Evolutionary conservation across 2,329 filamentous ascomycete genomes (phyloP).

Genomic region (Colletotrichum liaoningense): DNA sequence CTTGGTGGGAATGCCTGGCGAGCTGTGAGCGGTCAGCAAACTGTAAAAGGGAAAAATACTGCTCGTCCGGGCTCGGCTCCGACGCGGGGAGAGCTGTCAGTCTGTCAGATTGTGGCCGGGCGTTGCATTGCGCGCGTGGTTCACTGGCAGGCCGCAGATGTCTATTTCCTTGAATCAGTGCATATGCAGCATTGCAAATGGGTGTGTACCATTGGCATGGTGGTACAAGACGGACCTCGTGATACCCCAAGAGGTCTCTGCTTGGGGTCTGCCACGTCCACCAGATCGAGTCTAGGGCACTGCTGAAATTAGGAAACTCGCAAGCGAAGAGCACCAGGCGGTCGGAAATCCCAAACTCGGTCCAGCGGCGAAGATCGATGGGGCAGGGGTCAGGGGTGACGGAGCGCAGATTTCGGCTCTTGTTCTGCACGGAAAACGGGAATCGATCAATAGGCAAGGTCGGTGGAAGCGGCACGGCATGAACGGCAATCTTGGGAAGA

Average conservation of each 20-base stretch:
- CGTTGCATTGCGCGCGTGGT: slow-evolving; percentile 14
- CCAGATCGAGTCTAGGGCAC: slow-evolving; percentile 8
- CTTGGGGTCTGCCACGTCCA: background rate
- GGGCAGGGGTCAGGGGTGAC: slow-evolving; percentile 24
- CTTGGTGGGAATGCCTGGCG: background rate
- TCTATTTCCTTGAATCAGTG: slow-evolving; percentile 17
- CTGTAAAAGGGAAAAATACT: background rate
- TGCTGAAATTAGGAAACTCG: slow-evolving; percentile 8
- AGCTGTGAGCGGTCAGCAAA: background rate
- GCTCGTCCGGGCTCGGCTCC: slow-evolving; percentile 27
- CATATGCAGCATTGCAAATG: slow-evolving; percentile 1
- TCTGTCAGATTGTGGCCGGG: background rate
- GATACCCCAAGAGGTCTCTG: background rate
- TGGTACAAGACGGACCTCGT: background rate
- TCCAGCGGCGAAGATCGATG: slow-evolving; percentile 2
- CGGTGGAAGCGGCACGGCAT: slow-evolving; percentile 4
- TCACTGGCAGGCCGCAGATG: background rate
- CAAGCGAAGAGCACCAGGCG: slow-evolving; percentile 18
- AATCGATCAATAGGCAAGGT: background rate
- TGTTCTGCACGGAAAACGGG: slow-evolving; percentile 18
- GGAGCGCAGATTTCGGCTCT: slow-evolving; percentile 19
- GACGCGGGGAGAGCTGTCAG: background rate
- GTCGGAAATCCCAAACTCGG: slow-evolving; percentile 20
- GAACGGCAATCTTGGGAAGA: background rate
- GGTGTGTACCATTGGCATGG: background rate